Conservation (phyloP, 345 rosid genomes). For the Nasturtium officinale region DNA sequence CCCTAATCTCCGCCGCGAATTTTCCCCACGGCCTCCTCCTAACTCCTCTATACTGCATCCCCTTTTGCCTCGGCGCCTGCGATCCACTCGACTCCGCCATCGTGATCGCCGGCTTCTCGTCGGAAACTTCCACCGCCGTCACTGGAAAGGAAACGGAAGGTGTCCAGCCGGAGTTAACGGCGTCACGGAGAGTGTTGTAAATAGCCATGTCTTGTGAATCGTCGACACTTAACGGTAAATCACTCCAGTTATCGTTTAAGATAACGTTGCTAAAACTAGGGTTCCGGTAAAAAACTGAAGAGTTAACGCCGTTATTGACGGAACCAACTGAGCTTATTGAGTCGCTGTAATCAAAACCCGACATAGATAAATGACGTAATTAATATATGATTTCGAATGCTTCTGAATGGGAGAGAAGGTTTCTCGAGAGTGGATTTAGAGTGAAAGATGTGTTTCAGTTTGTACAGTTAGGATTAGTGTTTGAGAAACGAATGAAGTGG, state of each 20-base stretch:
- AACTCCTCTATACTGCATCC: conserved; percentile 50
- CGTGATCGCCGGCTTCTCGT: neutral
- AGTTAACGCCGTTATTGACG: conserved; percentile 25
- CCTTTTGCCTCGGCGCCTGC: conserved; percentile 28
- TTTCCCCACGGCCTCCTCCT: conserved; percentile 75
- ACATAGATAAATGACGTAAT: conserved; percentile 13
- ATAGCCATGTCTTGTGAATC: conserved; percentile 66
- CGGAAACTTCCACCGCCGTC: neutral
- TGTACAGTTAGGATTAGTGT: conserved; percentile 5
- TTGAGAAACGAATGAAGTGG: conserved; percentile 17
- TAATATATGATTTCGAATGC: neutral
- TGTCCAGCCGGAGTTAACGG: conserved; percentile 58
- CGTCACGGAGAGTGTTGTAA: conserved; percentile 55
- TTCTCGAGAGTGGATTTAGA: neutral
- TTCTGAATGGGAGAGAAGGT: conserved; percentile 25
- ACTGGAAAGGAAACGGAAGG: conserved; percentile 32
- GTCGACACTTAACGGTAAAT: conserved; percentile 54
- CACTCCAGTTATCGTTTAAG: conserved; percentile 51
- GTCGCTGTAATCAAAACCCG: conserved; percentile 34
- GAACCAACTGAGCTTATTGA: conserved; percentile 18
- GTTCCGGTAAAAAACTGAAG: conserved; percentile 30
- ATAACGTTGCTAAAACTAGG: conserved; percentile 44
- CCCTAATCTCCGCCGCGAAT: conserved; percentile 71
- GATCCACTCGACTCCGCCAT: conserved; percentile 22
- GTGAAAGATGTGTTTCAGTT: conserved; percentile 11